These are phyloP conservation scores for Eugenia klotzschiana DNA, from an alignment of 441 rosid genomes.

Conservation along the genomic window DNA sequence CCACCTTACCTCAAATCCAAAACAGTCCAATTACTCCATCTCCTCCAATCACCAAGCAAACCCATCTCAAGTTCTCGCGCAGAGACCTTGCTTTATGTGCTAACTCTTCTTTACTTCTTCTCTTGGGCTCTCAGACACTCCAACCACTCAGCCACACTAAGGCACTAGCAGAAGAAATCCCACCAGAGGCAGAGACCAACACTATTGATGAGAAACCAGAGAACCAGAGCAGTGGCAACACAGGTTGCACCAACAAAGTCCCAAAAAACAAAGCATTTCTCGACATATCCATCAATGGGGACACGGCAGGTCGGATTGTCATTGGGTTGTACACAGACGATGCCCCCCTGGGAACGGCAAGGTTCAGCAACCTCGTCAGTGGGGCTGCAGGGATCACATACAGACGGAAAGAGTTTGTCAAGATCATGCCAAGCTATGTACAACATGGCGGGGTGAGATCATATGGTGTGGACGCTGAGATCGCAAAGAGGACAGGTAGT, in stretches of 20 bases:
- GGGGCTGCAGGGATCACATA: conserved; percentile 81
- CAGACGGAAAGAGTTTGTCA: conserved; percentile 74
- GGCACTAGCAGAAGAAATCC: conserved; percentile 40
- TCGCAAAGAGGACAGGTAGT: conserved; percentile 39
- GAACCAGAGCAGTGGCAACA: not conserved
- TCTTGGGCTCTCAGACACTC: conserved; percentile 23
- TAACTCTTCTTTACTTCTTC: conserved; percentile 52
- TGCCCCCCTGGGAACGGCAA: conserved; percentile 48
- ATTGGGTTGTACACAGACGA: conserved; percentile 51
- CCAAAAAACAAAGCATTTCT: conserved; percentile 47
- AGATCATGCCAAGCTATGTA: conserved; percentile 66
- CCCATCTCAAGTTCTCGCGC: conserved; percentile 33
- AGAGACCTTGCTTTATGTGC: conserved; percentile 31
- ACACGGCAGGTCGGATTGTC: conserved; percentile 52
- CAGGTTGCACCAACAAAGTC: conserved; percentile 12
- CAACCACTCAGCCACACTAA: conserved; percentile 22
- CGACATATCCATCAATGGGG: conserved; percentile 59
- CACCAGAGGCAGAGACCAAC: not conserved
- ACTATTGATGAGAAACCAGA: conserved; percentile 8
- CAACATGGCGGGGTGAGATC: conserved; percentile 87
- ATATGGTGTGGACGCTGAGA: conserved; percentile 61
- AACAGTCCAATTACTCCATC: conserved; percentile 8
- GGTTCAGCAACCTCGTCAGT: conserved; percentile 51
- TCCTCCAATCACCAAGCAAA: conserved; percentile 11
- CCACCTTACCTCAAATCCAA: conserved; percentile 16